A percentile compares a stretch with the other conserved stretches of the same genome.
Evolutionary conservation across 495 filamentous ascomycete genomes (phyloP).

Genomic region (Neurospora sp.): DNA sequence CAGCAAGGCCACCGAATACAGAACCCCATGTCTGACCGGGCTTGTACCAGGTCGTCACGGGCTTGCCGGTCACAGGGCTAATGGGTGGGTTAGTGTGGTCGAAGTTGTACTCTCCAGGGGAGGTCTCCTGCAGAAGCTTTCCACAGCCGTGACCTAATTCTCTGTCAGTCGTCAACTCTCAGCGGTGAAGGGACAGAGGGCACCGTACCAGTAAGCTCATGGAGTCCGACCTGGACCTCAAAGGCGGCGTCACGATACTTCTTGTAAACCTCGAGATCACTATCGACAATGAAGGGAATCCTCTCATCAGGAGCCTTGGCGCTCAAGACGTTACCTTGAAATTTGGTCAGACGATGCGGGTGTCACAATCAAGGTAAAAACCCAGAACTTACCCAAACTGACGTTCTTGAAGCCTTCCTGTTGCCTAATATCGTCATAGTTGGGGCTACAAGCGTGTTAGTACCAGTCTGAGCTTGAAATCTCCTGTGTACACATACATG

Average conservation of each 20-base stretch:
- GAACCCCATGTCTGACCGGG: slow-evolving; percentile 90
- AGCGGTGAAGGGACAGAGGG: not conserved
- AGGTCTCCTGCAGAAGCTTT: slow-evolving; percentile 85
- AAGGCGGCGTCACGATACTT: slow-evolving; percentile 76
- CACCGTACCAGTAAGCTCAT: slow-evolving; percentile 70
- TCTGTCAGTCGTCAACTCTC: not conserved
- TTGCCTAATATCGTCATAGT: slow-evolving; percentile 92
- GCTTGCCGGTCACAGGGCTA: slow-evolving; percentile 66
- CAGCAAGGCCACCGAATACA: slow-evolving; percentile 78
- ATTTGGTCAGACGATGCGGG: slow-evolving; percentile 23
- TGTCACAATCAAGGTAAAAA: not conserved
- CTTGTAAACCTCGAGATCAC: slow-evolving; percentile 67
- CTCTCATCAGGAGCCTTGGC: slow-evolving; percentile 85
- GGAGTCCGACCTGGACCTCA: slow-evolving; percentile 90
- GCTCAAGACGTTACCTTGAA: slow-evolving; percentile 74
- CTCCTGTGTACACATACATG: slow-evolving; percentile 22
- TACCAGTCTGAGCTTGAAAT: slow-evolving; percentile 6
- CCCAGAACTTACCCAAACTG: slow-evolving; percentile 15
- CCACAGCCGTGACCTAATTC: slow-evolving; percentile 66
- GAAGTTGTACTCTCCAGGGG: slow-evolving; percentile 77
- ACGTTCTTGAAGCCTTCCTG: slow-evolving; percentile 98
- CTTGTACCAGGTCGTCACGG: slow-evolving; percentile 79
- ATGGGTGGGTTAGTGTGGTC: slow-evolving; percentile 67
- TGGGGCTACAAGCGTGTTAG: slow-evolving; percentile 54
- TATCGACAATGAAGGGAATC: slow-evolving; percentile 73